Evolutionary conservation across 225 moss, liverwort and hornwort species (phyloP).

Genomic region (Polytrichum formosum): DNA sequence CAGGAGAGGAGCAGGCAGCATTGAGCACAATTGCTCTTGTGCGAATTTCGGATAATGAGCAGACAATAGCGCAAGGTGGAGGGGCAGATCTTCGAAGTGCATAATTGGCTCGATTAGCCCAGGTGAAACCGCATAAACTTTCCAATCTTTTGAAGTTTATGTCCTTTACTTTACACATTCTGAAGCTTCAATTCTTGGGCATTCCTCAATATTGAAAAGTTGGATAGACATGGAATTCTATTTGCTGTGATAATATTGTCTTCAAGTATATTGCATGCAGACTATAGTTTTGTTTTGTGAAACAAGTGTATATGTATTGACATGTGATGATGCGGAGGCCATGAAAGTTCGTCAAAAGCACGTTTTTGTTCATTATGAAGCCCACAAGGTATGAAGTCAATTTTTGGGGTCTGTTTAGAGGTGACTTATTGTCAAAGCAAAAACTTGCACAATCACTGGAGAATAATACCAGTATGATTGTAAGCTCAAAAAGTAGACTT

Average conservation of each 20-base stretch:
- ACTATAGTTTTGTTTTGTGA: slow-evolving; percentile 10
- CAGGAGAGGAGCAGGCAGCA: slow-evolving; percentile 80
- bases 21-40: slow-evolving; percentile 85
- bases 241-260: slow-evolving; percentile 6
- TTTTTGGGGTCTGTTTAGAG: too few species aligned
- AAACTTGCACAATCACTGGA: background rate
- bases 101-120: slow-evolving; percentile 83
- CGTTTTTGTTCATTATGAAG: slow-evolving; percentile 92
- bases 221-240: background rate
- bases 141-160: too few species aligned
- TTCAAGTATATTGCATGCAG: background rate
- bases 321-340: slow-evolving; percentile 75
- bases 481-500: background rate
- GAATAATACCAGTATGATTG: background rate
- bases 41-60: slow-evolving; percentile 89
- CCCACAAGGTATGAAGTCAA: slow-evolving; percentile 59
- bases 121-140: slow-evolving; percentile 38
- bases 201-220: too few species aligned
- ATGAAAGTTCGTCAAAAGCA: slow-evolving; percentile 87
- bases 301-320: slow-evolving; percentile 39
- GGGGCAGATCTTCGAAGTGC: slow-evolving; percentile 88
- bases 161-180: too few species aligned
- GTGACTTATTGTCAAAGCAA: too few species aligned
- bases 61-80: slow-evolving; percentile 87
- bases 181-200: too few species aligned